phyloP scores from a whole-genome alignment of 2,329 filamentous ascomycete genomes.

The Cadophora gregata region DNA sequence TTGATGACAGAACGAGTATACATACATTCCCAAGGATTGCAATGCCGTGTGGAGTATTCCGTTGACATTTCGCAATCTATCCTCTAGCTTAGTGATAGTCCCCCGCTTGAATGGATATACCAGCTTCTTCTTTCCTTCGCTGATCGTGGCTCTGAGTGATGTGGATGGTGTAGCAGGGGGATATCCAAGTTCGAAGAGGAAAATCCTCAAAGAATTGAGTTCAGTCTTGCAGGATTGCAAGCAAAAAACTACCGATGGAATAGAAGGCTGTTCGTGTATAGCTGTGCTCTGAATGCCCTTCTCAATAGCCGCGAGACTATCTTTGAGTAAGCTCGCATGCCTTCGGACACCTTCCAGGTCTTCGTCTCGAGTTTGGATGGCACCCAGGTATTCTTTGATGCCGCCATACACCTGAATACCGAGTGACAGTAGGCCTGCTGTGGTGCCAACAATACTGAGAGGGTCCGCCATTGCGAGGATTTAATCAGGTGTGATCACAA shows the following conservation, averaged over 20 bases:
- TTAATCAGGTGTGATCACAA: too few species aligned
- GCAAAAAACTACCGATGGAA: not conserved
- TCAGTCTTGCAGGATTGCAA: not conserved
- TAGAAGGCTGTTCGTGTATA: not conserved
- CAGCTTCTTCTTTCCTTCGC: too few species aligned
- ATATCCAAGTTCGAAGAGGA: not conserved
- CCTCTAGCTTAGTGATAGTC: too few species aligned
- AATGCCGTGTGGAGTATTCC: too few species aligned
- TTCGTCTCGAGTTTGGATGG: not conserved
- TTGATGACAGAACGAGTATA: too few species aligned
- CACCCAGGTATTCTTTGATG: not conserved
- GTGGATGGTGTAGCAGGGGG: not conserved
- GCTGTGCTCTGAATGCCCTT: not conserved
- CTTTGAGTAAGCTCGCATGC: not conserved
- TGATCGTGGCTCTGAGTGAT: not conserved
- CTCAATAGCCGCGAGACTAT: not conserved
- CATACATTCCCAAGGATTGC: too few species aligned
- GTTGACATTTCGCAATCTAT: too few species aligned
- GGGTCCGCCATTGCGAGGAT: not conserved
- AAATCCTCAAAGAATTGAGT: not conserved
- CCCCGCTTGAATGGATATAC: too few species aligned
- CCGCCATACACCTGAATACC: not conserved
- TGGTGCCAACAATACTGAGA: not conserved
- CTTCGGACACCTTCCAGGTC: not conserved
- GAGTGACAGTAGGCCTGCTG: not conserved